Base-by-base conservation (phyloP, 176 grass and related monocot species). In the Aegilops longissima region DNA sequence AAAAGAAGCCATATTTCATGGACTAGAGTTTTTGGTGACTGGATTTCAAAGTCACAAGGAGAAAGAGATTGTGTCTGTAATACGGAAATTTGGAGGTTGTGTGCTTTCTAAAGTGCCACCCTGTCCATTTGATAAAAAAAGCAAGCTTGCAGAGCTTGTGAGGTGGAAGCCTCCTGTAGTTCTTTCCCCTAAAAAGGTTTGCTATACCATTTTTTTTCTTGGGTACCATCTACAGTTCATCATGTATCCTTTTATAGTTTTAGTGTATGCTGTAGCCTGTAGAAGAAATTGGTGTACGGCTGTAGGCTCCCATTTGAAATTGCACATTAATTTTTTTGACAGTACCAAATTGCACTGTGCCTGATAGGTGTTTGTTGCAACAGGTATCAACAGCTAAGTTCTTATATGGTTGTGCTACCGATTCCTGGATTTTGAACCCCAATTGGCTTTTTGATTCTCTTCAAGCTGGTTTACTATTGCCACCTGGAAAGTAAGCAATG, bases 101-200 rank as follows among this genome's bases (percentile, higher is more conserved):
- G 47, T 95, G 88, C 90, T 98, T 78, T 86, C 63, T 71, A 90
- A 92, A 86, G 86, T 95, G 82, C 93, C 96, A 86, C 11, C 24
- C 78, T 89, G 77, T 79, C 64, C 78, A 39, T 87, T 86, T 85
- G 73, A 83, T 92, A 87, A 95, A 88, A 92, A 79, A 84, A 78
- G 39, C 68, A 92, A 75, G 38, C 78, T 85, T 44, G 61, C 76
- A 33, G 86, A 86, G 33, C 80, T 86, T 79, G 66, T 65, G 87
- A 82, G 85, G 67, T 92, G 86, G 90, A 94, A 89, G 45, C 88
- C 73, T 89, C 91, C 91, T 33, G 85, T 95, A 24, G 83, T 98
- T 62, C 73, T 98, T 71, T 95, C 93, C 54, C 93, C 96, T 69
- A 92, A 93, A 86, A 98, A 92, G 93, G 96, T 98, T 73, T 62